Percentiles rank a stretch among this genome's conserved stretches.
phyloP scores from a whole-genome alignment of 192 early-diverging fungal genomes.

The Backusella sp. region DNA sequence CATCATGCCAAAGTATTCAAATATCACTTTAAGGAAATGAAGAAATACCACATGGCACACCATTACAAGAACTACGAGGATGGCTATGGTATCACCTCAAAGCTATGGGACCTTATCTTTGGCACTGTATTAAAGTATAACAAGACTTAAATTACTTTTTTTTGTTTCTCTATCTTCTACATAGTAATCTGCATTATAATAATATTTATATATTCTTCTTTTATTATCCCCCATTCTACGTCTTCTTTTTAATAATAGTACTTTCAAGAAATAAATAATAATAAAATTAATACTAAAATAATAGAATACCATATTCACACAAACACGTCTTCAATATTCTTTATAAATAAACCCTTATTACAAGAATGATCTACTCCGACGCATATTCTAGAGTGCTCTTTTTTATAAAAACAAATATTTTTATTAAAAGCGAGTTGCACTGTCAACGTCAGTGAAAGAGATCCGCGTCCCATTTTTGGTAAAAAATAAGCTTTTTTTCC shows the following conservation, averaged over 20 bases:
- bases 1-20: constrained; percentile 83
- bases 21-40: constrained; percentile 80
- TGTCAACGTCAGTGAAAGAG: not conserved
- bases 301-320: not conserved
- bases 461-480: not conserved
- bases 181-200: not conserved
- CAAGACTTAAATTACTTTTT: not conserved
- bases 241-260: not conserved
- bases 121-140: constrained; percentile 56
- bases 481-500: not conserved
- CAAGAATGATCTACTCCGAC: not conserved
- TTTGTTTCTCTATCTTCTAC: not conserved
- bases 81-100: constrained; percentile 89
- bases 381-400: no score
- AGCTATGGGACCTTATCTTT: constrained; percentile 87
- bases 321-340: not conserved
- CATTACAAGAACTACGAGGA: constrained; percentile 90
- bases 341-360: not conserved
- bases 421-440: not conserved
- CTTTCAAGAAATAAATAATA: not conserved
- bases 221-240: not conserved
- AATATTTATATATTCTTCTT: not conserved
- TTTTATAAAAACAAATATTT: not conserved
- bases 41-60: constrained; percentile 92
- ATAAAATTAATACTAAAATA: not conserved